These are phyloP conservation scores for Trichoderma sp. DNA, from an alignment of 2,329 filamentous ascomycete species.

Conservation along the genomic window DNA sequence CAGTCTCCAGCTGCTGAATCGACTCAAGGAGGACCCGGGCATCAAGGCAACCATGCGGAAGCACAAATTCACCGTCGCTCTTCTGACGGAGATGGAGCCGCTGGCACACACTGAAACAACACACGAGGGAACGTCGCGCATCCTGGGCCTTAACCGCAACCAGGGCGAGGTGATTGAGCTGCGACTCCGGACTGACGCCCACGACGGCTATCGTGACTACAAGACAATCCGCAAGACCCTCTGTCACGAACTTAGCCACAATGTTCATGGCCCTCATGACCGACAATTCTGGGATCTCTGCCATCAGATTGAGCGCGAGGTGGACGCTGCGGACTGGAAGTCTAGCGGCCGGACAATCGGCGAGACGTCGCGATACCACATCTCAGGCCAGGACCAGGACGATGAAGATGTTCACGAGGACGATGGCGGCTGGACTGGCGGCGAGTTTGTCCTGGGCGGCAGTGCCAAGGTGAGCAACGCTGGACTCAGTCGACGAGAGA, in stretches of 20 bases:
- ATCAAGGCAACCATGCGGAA: slow-evolving; percentile 79
- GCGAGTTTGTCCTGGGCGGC: slow-evolving; percentile 70
- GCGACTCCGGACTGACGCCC: slow-evolving; percentile 84
- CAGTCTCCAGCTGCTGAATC: slow-evolving; percentile 67
- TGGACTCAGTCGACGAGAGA: slow-evolving; percentile 66
- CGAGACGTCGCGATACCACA: slow-evolving; percentile 59
- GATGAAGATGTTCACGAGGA: slow-evolving; percentile 56
- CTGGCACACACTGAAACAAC: slow-evolving; percentile 68
- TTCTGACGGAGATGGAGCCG: slow-evolving; percentile 96
- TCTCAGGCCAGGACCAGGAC: slow-evolving; percentile 45
- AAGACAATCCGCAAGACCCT: slow-evolving; percentile 85
- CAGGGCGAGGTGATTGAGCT: slow-evolving; percentile 86
- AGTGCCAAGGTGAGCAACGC: slow-evolving; percentile 40
- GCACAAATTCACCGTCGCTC: slow-evolving; percentile 77
- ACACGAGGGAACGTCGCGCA: slow-evolving; percentile 70
- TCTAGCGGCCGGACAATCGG: slow-evolving; percentile 64
- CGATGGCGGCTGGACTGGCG: slow-evolving; percentile 73
- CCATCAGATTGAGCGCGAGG: slow-evolving; percentile 81
- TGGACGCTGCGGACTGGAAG: slow-evolving; percentile 75
- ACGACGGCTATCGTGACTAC: slow-evolving; percentile 92
- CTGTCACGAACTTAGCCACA: slow-evolving; percentile 93
- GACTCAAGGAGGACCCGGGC: slow-evolving; percentile 77
- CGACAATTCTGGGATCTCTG: slow-evolving; percentile 86
- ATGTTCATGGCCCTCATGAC: slow-evolving; percentile 82
- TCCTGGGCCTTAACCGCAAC: slow-evolving; percentile 84